Evolutionary conservation across 768 basidiomycete genomes (phyloP).

Genomic region (Steccherinum ochraceum): DNA sequence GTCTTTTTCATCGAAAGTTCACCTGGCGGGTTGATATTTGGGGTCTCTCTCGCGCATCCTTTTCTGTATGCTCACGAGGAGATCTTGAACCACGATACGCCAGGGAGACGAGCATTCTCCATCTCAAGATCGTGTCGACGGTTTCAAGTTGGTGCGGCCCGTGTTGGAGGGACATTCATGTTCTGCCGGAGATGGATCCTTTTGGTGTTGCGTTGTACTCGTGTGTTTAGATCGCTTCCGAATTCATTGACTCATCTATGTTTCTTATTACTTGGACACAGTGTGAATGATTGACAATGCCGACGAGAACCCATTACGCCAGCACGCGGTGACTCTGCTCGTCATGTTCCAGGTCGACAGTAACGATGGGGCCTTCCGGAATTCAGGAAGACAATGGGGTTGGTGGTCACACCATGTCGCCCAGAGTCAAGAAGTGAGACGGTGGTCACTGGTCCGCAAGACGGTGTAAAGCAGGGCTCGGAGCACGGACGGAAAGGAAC

Average conservation of each 20-base stretch:
- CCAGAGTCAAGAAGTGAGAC: too few relatives aligned
- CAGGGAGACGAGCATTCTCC: slow-evolving; percentile 55
- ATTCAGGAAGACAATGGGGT: background rate
- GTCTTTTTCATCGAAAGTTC: slow-evolving; percentile 52
- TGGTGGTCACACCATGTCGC: too few relatives aligned
- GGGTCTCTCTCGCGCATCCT: slow-evolving; percentile 31
- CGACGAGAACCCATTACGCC: background rate
- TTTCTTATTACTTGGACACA: too few relatives aligned
- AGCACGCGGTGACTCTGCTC: background rate
- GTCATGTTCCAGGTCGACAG: background rate
- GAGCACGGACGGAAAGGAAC: too few relatives aligned
- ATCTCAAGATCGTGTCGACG: slow-evolving; percentile 64
- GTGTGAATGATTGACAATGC: too few relatives aligned
- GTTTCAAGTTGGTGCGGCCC: slow-evolving; percentile 51
- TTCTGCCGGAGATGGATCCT: too few relatives aligned
- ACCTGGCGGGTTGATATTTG: slow-evolving; percentile 75
- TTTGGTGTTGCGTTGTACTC: background rate
- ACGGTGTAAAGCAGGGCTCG: too few relatives aligned
- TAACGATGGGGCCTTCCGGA: background rate
- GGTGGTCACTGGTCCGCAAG: too few relatives aligned
- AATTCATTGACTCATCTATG: background rate
- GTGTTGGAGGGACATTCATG: slow-evolving; percentile 37
- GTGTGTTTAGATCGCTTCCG: background rate
- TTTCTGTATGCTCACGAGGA: too few relatives aligned
- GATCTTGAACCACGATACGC: slow-evolving; percentile 49